Conservation (phyloP, 805 yeast species). For the Maudiozyma pseudohumilis region DNA sequence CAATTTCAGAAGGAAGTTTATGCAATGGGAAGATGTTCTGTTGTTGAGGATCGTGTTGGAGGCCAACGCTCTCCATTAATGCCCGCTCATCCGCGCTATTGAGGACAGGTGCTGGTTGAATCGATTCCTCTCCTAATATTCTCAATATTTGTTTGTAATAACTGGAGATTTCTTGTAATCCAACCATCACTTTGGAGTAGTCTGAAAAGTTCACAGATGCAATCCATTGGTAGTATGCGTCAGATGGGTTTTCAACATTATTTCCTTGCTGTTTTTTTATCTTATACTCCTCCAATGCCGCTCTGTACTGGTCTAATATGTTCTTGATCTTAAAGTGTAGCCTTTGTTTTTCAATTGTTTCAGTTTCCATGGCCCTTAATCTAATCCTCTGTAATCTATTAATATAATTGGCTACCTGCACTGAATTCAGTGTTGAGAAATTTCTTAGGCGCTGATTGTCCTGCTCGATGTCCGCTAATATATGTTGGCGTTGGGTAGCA, state of each 20-base stretch:
- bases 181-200: slow-evolving; percentile 11
- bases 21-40: slow-evolving; percentile 20
- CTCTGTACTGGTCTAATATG: slow-evolving; percentile 21
- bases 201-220: slow-evolving; percentile 18
- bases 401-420: slow-evolving; percentile 13
- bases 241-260: slow-evolving; percentile 18
- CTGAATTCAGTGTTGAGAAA: slow-evolving; percentile 11
- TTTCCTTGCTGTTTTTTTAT: slow-evolving; percentile 12
- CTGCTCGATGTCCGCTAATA: slow-evolving; percentile 18
- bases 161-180: slow-evolving; percentile 14
- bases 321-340: slow-evolving; percentile 17
- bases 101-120: not conserved
- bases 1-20: slow-evolving; percentile 43
- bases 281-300: slow-evolving; percentile 17
- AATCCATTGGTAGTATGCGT: slow-evolving; percentile 18
- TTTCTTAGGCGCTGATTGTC: slow-evolving; percentile 17
- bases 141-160: slow-evolving; percentile 9
- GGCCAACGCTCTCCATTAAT: not conserved
- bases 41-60: not conserved
- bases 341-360: slow-evolving; percentile 23
- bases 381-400: slow-evolving; percentile 24
- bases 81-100: not conserved
- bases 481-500: slow-evolving; percentile 19
- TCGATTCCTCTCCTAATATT: not conserved
- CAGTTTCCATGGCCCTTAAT: slow-evolving; percentile 27